phyloP scores from a whole-genome alignment of 768 basidiomycete genomes.

The Mycena filopes region DNA sequence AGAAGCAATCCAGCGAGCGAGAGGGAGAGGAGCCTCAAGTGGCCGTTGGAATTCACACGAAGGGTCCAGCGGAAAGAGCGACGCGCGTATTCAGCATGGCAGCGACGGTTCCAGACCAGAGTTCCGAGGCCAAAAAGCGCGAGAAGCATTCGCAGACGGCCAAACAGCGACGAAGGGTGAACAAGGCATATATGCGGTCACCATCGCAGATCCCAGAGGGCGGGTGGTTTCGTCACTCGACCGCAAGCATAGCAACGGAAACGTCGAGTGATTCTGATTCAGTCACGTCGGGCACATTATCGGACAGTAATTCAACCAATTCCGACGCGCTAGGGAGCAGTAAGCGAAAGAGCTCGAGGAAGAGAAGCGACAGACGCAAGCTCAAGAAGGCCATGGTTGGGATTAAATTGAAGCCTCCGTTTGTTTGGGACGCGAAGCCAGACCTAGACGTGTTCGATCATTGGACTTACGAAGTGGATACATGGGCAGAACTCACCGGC shows the following conservation, averaged over 20 bases:
- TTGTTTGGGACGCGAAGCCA: constrained; percentile 29
- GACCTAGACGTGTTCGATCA: constrained; percentile 34
- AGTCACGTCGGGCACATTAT: too few relatives aligned
- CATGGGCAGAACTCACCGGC: constrained; percentile 27
- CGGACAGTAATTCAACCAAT: too few relatives aligned
- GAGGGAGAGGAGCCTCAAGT: background rate
- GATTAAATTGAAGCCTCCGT: constrained; percentile 30
- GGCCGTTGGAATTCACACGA: background rate
- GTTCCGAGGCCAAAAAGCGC: background rate
- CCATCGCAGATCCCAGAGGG: constrained; percentile 1
- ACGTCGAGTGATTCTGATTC: background rate
- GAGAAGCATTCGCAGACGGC: background rate
- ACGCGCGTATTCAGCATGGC: background rate
- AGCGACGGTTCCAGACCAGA: background rate
- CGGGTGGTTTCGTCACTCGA: constrained; percentile 7
- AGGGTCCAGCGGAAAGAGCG: background rate
- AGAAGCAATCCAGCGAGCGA: too few relatives aligned
- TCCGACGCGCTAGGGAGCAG: too few relatives aligned
- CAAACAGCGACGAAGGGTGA: background rate
- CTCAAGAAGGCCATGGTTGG: background rate
- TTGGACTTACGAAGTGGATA: constrained; percentile 25
- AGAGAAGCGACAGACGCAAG: too few relatives aligned
- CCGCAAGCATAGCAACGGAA: background rate
- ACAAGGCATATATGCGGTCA: background rate
- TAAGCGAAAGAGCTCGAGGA: too few relatives aligned